phyloP scores from a whole-genome alignment of 2,329 filamentous ascomycete species.

The Aspergillus fijiensis region DNA sequence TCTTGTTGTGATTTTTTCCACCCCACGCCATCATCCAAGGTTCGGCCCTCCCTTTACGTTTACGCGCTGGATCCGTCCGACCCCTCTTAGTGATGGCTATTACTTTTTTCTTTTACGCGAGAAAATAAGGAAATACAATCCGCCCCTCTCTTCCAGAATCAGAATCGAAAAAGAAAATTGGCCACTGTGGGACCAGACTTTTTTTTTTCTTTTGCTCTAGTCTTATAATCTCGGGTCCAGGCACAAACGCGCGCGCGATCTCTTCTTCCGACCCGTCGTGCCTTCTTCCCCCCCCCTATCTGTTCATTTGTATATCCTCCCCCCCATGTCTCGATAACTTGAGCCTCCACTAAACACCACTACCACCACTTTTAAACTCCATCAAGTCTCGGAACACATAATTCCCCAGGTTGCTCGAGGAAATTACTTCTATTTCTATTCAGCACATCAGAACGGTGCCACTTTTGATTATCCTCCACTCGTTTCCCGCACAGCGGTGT shows the following conservation, averaged over 20 bases:
- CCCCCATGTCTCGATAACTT: slow-evolving; percentile 2
- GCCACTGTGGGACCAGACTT: slow-evolving; percentile 4
- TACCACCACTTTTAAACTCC: not conserved
- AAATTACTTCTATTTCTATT: not conserved
- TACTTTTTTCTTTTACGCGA: not conserved
- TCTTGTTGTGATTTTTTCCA: not conserved
- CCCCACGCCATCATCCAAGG: slow-evolving; percentile 9
- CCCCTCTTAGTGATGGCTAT: not conserved
- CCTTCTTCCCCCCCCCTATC: not conserved
- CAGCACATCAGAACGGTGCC: not conserved
- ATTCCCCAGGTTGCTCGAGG: not conserved
- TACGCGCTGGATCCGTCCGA: slow-evolving; percentile 2
- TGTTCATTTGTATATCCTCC: not conserved
- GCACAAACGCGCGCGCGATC: slow-evolving; percentile 8
- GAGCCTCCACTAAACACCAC: not conserved
- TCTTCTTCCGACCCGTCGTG: not conserved
- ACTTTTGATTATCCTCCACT: not conserved
- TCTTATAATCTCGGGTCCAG: slow-evolving; percentile 8
- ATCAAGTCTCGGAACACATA: not conserved
- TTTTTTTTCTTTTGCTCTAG: not conserved
- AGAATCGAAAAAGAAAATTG: slow-evolving; percentile 2
- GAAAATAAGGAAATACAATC: not conserved
- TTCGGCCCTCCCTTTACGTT: slow-evolving; percentile 4
- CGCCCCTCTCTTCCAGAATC: not conserved
- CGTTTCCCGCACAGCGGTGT: not conserved